Conservation (phyloP, 371 early-diverging fungal species). For the Circinella umbellata region DNA sequence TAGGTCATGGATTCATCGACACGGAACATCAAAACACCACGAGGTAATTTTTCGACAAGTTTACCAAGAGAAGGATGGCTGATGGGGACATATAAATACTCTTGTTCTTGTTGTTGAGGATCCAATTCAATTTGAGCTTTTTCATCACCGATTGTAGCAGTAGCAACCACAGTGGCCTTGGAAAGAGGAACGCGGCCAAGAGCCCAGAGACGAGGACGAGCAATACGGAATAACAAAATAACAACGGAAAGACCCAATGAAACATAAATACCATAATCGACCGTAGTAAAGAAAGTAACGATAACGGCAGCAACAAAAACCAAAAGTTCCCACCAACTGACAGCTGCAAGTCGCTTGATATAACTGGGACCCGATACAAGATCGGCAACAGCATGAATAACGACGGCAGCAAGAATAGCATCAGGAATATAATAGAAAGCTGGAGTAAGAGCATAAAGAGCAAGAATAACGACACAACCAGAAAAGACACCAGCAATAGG, state of each 20-base stretch:
- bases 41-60: conserved; percentile 47
- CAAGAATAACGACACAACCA: conserved; percentile 75
- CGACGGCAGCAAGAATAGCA: conserved; percentile 78
- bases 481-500: conserved; percentile 83
- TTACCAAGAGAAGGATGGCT: conserved; percentile 42
- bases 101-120: conserved; percentile 16
- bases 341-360: conserved; percentile 36
- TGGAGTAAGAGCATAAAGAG: conserved; percentile 79
- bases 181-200: conserved; percentile 47
- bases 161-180: not conserved
- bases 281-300: conserved; percentile 68
- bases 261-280: conserved; percentile 74
- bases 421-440: conserved; percentile 88
- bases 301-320: conserved; percentile 58
- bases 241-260: conserved; percentile 66
- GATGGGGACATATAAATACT: conserved; percentile 46
- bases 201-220: conserved; percentile 64
- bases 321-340: conserved; percentile 60
- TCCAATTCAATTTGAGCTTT: conserved; percentile 5
- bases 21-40: conserved; percentile 63
- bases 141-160: not conserved
- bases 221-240: conserved; percentile 71
- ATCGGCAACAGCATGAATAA: conserved; percentile 75
- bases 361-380: conserved; percentile 52
- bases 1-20: conserved; percentile 72